These are phyloP conservation scores for Blepharisma japonicum DNA, from an alignment of 73 alveolate species.

Conservation along the genomic window DNA sequence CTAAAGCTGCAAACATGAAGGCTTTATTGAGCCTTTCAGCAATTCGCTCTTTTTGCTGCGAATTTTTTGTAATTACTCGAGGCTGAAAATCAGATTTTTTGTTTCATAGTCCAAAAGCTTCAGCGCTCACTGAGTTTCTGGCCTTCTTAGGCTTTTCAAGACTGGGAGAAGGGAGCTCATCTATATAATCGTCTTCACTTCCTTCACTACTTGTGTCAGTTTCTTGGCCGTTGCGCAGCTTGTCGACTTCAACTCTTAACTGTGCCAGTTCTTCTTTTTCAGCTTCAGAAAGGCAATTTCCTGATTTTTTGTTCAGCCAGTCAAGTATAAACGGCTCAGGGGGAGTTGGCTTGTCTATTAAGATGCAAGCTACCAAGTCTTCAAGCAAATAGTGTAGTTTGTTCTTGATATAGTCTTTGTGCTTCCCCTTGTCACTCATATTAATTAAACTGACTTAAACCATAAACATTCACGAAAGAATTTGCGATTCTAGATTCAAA, in stretches of 20 bases:
- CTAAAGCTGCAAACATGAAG: slow-evolving; percentile 60
- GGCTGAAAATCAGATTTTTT: slow-evolving; percentile 86
- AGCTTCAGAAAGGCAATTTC: background rate
- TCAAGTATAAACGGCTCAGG: slow-evolving; percentile 29
- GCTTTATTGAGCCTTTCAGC: slow-evolving; percentile 50
- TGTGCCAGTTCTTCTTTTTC: slow-evolving; percentile 28
- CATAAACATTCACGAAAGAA: too few relatives aligned
- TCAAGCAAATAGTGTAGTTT: slow-evolving; percentile 33
- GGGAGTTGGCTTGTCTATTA: slow-evolving; percentile 37
- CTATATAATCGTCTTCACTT: slow-evolving; percentile 44
- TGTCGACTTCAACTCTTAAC: background rate
- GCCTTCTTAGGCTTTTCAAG: slow-evolving; percentile 30
- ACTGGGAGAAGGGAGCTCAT: slow-evolving; percentile 15
- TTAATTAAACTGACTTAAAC: too few relatives aligned
- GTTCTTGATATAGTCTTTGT: slow-evolving; percentile 13
- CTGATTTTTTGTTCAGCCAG: slow-evolving; percentile 32
- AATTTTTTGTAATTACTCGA: slow-evolving; percentile 71
- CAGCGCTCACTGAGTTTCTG: slow-evolving; percentile 87
- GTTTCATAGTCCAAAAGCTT: slow-evolving; percentile 91
- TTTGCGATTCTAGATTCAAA: too few relatives aligned
- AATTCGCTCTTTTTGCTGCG: slow-evolving; percentile 64
- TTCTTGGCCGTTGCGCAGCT: slow-evolving; percentile 16
- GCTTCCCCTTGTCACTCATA: background rate
- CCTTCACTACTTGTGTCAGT: slow-evolving; percentile 34
- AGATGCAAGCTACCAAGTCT: slow-evolving; percentile 24